Conservation (phyloP, 345 rosid genomes). For the Moringa oleifera region DNA sequence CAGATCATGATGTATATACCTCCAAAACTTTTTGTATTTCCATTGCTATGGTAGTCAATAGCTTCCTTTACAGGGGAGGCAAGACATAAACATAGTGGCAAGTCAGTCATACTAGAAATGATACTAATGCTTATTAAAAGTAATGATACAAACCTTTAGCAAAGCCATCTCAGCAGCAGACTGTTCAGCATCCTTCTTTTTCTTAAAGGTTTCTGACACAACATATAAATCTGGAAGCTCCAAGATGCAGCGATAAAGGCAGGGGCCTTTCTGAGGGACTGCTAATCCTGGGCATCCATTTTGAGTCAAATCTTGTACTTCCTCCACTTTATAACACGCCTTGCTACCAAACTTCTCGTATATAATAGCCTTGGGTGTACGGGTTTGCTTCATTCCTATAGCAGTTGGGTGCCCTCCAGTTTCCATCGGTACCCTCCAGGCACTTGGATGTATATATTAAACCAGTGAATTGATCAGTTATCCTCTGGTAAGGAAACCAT, state of each 20-base stretch:
- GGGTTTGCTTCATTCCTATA: constrained; percentile 29
- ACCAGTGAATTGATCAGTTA: constrained; percentile 3
- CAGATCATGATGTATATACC: background rate
- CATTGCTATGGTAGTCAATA: background rate
- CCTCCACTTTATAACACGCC: constrained; percentile 61
- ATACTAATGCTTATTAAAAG: background rate
- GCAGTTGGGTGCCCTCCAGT: constrained; percentile 18
- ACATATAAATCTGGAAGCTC: constrained; percentile 71
- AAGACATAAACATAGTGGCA: background rate
- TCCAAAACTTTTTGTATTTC: background rate
- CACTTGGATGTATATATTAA: background rate
- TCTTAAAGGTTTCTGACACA: constrained; percentile 50
- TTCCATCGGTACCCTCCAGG: constrained; percentile 27
- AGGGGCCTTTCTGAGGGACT: constrained; percentile 70
- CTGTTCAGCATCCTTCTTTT: constrained; percentile 92
- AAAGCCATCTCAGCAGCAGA: constrained; percentile 87
- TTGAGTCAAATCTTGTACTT: constrained; percentile 53
- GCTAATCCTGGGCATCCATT: constrained; percentile 83
- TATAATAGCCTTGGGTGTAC: constrained; percentile 79
- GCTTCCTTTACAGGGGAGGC: background rate
- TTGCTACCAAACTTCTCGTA: constrained; percentile 63
- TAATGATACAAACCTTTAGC: constrained; percentile 44
- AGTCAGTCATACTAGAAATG: constrained; percentile 3
- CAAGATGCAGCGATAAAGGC: constrained; percentile 69
- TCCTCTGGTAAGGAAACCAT: constrained; percentile 1